Base-by-base conservation (phyloP, 345 rosid species). In the Durio zibethinus region DNA sequence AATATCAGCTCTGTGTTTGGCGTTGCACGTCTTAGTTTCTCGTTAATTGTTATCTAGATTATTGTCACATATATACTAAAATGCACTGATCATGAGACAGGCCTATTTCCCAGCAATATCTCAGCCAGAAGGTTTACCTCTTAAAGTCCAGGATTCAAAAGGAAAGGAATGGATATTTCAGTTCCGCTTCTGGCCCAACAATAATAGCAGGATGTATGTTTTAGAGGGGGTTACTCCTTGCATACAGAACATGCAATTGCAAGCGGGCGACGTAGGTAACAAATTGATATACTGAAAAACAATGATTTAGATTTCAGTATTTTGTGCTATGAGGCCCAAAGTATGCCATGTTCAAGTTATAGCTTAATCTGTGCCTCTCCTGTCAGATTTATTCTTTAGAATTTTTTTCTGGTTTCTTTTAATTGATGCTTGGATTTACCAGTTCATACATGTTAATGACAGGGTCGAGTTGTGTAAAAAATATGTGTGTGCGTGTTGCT, bases 141-240 rank as follows among this genome's bases (percentile, higher is more conserved):
- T 96, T 76, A 90, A 86, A 85, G 88, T 96, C 80, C 95, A 90
- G 87, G 99, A 96, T 86, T 80, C 97, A 70, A 92, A 82, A 87
- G 99, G 99, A 80, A 91, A 86, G 82, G 99, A 92, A 78, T 96
- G 99, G 99, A 83, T 84, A 83, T 96, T 96, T 85, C 98, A 88
- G 83, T 93, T 93, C 83, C 98, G 97, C 81, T 96, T 93, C 82
- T 96, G 97, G 97, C 93, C 98, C 33, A 96, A 90, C 88, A 89
- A 83, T 76, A 90, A 90, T 79, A 92, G 98, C 83, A 90, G 98
- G 85, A 93, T 92, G 88, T 96, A 96, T 90, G 93, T 93, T 82
- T 82, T 96, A 78, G 99, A 93, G 80, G 98, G 99, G 50, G 97
- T 93, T 77, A 89, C 91, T 62, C 93, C 97, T 74, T 96, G 97